A percentile compares a stretch with the other conserved stretches of the same genome.
Conservation (phyloP, 768 basidiomycete species). For the Thelephora aurantiotincta region DNA sequence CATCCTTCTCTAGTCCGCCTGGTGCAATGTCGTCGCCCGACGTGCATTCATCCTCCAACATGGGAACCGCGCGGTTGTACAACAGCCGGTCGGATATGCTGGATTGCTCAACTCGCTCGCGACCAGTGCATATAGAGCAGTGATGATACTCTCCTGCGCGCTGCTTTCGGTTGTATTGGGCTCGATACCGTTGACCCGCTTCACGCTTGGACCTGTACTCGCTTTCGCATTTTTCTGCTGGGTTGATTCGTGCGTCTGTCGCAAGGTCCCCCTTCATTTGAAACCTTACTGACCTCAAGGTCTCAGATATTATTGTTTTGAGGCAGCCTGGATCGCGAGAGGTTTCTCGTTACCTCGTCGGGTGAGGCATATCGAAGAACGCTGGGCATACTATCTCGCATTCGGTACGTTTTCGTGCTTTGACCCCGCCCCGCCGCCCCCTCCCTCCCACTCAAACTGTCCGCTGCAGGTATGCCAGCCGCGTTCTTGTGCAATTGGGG, state of each 20-base stretch:
- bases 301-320: conserved; percentile 77
- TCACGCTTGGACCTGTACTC: conserved; percentile 37
- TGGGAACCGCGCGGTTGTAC: conserved; percentile 38
- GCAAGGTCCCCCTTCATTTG: neutral
- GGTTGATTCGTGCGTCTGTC: conserved; percentile 64
- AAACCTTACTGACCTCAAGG: conserved; percentile 1
- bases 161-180: conserved; percentile 50
- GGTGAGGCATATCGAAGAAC: conserved; percentile 67
- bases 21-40: conserved; percentile 66
- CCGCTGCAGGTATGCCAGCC: conserved; percentile 45
- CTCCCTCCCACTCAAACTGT: neutral
- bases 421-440: neutral
- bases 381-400: conserved; percentile 81
- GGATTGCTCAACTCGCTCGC: conserved; percentile 64
- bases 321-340: conserved; percentile 72
- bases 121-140: conserved; percentile 65
- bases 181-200: conserved; percentile 30
- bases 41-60: conserved; percentile 61
- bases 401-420: conserved; percentile 39
- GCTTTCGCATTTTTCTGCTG: conserved; percentile 72
- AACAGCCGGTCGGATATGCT: conserved; percentile 43
- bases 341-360: conserved; percentile 55
- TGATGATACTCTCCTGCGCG: conserved; percentile 73
- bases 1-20: conserved; percentile 39
- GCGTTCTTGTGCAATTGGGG: conserved; percentile 63